These are phyloP conservation scores for Kalmanozyma brasiliensis DNA, from an alignment of 1,284 basidiomycete species.

Conservation along the genomic window DNA sequence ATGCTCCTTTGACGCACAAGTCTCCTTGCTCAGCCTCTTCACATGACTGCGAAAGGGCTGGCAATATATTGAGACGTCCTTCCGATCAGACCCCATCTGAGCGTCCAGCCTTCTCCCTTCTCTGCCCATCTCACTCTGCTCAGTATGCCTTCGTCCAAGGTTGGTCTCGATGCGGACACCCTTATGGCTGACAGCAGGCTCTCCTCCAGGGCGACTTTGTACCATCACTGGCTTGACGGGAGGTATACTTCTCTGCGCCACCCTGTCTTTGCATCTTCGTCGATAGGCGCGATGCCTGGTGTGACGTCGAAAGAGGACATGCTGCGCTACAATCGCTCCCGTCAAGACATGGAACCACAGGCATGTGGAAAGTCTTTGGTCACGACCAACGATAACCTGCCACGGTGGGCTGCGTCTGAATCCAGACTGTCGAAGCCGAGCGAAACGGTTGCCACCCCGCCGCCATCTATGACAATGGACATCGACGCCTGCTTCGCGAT, in stretches of 20 bases:
- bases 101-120: too few relatives aligned
- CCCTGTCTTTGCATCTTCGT: background rate
- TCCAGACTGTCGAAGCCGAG: background rate
- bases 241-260: conserved; percentile 5
- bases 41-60: background rate
- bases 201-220: conserved; percentile 2
- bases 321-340: background rate
- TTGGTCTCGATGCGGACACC: background rate
- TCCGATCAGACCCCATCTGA: too few relatives aligned
- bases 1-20: background rate
- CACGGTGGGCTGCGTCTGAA: too few relatives aligned
- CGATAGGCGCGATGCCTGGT: too few relatives aligned
- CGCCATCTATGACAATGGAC: conserved; percentile 1
- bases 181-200: conserved; percentile 2
- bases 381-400: too few relatives aligned
- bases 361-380: too few relatives aligned
- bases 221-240: conserved; percentile 15
- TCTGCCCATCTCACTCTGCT: background rate
- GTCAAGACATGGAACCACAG: too few relatives aligned
- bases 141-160: background rate
- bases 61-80: background rate
- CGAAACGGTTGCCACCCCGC: background rate
- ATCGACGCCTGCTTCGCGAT: conserved; percentile 4
- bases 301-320: too few relatives aligned
- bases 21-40: background rate